These are phyloP conservation scores for Tulasnella sp. DNA, from an alignment of 768 basidiomycete genomes.

Conservation along the genomic window DNA sequence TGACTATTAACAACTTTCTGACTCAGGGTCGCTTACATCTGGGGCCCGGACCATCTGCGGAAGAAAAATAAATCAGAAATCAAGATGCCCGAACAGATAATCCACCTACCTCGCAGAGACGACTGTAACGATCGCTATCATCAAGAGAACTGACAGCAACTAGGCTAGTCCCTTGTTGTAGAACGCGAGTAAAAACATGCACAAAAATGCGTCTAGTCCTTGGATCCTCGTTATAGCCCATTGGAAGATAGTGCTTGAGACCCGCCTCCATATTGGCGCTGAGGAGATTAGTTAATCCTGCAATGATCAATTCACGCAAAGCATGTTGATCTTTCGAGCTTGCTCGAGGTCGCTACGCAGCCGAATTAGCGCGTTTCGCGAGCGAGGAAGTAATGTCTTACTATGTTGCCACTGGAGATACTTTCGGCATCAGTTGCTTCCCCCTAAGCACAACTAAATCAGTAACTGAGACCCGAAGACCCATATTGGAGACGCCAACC, in stretches of 20 bases:
- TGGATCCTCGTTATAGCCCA: conserved; percentile 74
- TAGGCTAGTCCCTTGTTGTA: conserved; percentile 68
- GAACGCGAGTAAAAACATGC: conserved; percentile 78
- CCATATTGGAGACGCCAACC: background rate
- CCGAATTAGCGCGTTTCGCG: background rate
- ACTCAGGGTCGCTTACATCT: conserved; percentile 6
- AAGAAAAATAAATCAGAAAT: conserved; percentile 12
- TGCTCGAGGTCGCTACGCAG: conserved; percentile 16
- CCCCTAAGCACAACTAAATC: conserved; percentile 10
- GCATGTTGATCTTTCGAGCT: conserved; percentile 41
- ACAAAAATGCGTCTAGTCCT: conserved; percentile 78
- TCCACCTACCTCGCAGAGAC: conserved; percentile 60
- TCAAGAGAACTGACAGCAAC: conserved; percentile 54
- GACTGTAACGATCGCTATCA: conserved; percentile 53
- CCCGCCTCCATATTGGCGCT: conserved; percentile 84
- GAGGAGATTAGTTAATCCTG: conserved; percentile 79
- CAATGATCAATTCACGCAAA: conserved; percentile 74
- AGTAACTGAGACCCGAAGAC: background rate
- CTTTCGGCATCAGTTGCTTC: conserved; percentile 28
- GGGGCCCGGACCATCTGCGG: conserved; percentile 31
- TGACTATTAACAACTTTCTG: background rate
- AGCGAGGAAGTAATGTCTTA: background rate
- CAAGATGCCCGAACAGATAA: background rate
- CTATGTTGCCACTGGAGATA: conserved; percentile 27
- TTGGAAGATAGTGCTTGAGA: conserved; percentile 81